A percentile compares a stretch with the other conserved stretches of the same genome.
Conservation (phyloP, 2,329 filamentous ascomycete genomes). For the Epicoccum nigrum region DNA sequence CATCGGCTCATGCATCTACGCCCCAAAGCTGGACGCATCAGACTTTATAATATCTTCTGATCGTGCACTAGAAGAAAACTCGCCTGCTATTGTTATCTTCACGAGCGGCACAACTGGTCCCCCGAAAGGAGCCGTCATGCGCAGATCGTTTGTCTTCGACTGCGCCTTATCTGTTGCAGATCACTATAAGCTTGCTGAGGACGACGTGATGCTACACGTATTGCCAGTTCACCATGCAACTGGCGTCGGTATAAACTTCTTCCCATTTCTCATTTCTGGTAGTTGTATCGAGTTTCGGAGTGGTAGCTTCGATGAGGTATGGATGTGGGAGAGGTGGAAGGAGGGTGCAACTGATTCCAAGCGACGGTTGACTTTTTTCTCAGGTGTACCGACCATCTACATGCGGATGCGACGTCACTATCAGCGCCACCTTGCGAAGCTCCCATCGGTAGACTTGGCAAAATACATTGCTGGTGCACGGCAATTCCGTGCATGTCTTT, state of each 20-base stretch:
- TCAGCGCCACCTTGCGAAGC: constrained; percentile 42
- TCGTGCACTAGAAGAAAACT: constrained; percentile 49
- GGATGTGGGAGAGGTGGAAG: constrained; percentile 46
- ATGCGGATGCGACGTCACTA: constrained; percentile 46
- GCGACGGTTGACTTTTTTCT: constrained; percentile 43
- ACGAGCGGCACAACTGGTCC: constrained; percentile 56
- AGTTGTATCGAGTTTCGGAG: constrained; percentile 45
- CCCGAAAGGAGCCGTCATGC: constrained; percentile 55
- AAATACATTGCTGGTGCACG: constrained; percentile 54
- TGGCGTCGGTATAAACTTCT: constrained; percentile 45
- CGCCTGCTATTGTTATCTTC: constrained; percentile 53
- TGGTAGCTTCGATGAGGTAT: constrained; percentile 43
- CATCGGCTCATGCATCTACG: constrained; percentile 45
- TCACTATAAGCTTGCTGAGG: constrained; percentile 38
- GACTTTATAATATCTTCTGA: constrained; percentile 52
- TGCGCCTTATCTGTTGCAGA: constrained; percentile 42
- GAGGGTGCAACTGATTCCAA: constrained; percentile 31
- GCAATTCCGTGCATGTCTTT: constrained; percentile 51
- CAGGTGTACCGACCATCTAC: constrained; percentile 46
- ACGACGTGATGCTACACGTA: constrained; percentile 44
- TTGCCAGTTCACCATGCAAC: constrained; percentile 47
- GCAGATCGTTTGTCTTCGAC: constrained; percentile 49
- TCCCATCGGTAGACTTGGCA: constrained; percentile 35
- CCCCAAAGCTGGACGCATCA: constrained; percentile 33
- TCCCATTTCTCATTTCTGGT: constrained; percentile 43